Evolutionary conservation across 2,329 filamentous ascomycete species (phyloP), one percentile per base, ranked within the genome.

Genomic region (Sporothrix dimorphospora): DNA sequence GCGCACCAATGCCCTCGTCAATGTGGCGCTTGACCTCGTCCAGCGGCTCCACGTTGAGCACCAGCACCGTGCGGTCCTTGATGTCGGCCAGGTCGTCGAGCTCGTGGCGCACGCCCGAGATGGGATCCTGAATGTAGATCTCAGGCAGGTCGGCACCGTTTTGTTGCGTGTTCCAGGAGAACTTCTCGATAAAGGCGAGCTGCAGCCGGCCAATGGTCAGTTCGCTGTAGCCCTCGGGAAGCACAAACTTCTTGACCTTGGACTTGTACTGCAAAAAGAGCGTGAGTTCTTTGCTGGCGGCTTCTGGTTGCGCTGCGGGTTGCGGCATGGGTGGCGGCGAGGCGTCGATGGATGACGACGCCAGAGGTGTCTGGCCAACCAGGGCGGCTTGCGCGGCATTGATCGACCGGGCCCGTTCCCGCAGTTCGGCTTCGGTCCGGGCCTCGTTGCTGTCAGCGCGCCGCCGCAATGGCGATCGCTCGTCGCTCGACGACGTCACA

Each of bases 21-120:
- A 99, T 94, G 79, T 98, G 96, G 66, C 91, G 90, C 82, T 98
- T 98, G 49, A 99, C 94, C 81, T 99, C 96, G 79, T 99, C 96
- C 4, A 99, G 86, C 19, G 91, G 89, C 79, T 99, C 96, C 0
- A 98, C 88, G 77, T 99, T 99, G 55, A 99, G 84, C 0, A 96
- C 97, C n/a, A 99, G 85, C 0, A 99, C 96, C 1, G 94, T 94
- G 40, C 95, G 89, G 80, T 99, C 96, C 81, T 97, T 98, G 77
- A 99, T 92, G 79, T 99, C 96, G 21, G 86, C 89, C 40, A 99
- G 85, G 79, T 99, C 96, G 80, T 99, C 96, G 30, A 99, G 84
- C 82, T 99, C 96, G 80, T 99, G 95, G 19, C 96, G 91, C n/a
- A 99, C 92, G 0, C 96, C 96, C 9, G 96, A 98, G 2, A 98